Percentiles rank a stretch among this genome's conserved stretches.
Evolutionary conservation across 805 yeast species (phyloP).

Genomic region (Candida multigemmis): DNA sequence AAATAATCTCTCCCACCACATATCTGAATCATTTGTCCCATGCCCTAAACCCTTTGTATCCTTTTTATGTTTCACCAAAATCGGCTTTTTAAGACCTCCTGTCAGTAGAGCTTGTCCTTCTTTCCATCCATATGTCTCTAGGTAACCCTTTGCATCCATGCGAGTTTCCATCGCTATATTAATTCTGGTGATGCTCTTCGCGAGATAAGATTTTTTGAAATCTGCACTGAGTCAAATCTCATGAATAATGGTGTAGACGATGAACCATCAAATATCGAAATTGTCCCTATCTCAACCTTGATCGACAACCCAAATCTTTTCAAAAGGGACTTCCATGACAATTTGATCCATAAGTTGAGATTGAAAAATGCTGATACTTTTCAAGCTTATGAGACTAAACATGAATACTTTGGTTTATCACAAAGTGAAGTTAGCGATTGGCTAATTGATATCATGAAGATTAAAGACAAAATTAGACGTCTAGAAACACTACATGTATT

Average conservation of each 20-base stretch:
- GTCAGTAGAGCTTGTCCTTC: slow-evolving; percentile 78
- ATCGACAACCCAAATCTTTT: slow-evolving; percentile 6
- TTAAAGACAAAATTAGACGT: slow-evolving; percentile 5
- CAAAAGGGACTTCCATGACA: slow-evolving; percentile 7
- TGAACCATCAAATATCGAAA: no score
- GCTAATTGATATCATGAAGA: slow-evolving; percentile 9
- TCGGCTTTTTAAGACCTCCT: slow-evolving; percentile 80
- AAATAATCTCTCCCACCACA: slow-evolving; percentile 96
- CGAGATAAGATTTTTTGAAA: no score
- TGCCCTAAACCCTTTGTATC: slow-evolving; percentile 90
- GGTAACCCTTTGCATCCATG: slow-evolving; percentile 75
- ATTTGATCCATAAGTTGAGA: slow-evolving; percentile 7
- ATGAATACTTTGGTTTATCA: slow-evolving; percentile 4
- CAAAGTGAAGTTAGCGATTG: slow-evolving; percentile 8
- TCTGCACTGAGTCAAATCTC: no score
- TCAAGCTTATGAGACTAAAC: no score
- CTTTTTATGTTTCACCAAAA: slow-evolving; percentile 81
- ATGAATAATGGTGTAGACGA: no score
- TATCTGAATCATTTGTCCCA: slow-evolving; percentile 65
- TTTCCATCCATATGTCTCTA: slow-evolving; percentile 80
- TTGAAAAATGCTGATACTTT: slow-evolving; percentile 1
- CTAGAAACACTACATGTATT: slow-evolving; percentile 5
- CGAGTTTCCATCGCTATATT: no score
- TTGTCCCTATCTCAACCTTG: no score
- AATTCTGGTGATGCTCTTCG: no score